These are phyloP conservation scores for Xylariaceae sp. DNA, from an alignment of 2,329 filamentous ascomycete species.

Conservation along the genomic window DNA sequence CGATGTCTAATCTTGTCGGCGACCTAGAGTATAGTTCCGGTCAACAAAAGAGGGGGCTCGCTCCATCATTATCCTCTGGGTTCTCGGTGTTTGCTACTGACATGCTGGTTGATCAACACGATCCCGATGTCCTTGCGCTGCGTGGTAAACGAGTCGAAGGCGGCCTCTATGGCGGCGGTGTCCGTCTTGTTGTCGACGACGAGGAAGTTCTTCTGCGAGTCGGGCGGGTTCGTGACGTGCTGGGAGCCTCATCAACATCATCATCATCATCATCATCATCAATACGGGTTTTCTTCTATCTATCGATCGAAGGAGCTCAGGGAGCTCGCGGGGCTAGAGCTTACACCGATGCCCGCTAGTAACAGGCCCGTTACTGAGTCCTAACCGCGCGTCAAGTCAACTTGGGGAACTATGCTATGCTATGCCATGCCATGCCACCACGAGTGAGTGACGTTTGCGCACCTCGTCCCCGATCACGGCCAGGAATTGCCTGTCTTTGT, in stretches of 20 bases:
- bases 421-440: constrained; percentile 5
- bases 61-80: no score
- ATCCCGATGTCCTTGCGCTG: constrained; percentile 97
- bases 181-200: constrained; percentile 96
- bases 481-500: constrained; percentile 89
- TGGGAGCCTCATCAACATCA: constrained; percentile 43
- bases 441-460: constrained; percentile 28
- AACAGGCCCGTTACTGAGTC: constrained; percentile 95
- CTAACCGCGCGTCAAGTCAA: constrained; percentile 49
- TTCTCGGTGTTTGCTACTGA: no score
- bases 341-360: constrained; percentile 90
- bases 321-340: constrained; percentile 10
- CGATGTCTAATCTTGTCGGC: constrained; percentile 90
- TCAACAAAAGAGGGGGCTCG: not conserved
- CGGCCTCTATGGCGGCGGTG: constrained; percentile 80
- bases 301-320: not conserved
- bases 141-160: constrained; percentile 86
- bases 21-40: constrained; percentile 57
- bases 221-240: constrained; percentile 89
- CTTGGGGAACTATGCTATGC: not conserved
- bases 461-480: constrained; percentile 98
- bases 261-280: constrained; percentile 3
- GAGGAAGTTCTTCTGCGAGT: constrained; percentile 95
- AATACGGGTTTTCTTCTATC: not conserved
- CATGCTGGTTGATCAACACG: constrained; percentile 96